These are phyloP conservation scores for Trifolium fragiferum DNA, from an alignment of 306 rosid genomes.

Conservation along the genomic window DNA sequence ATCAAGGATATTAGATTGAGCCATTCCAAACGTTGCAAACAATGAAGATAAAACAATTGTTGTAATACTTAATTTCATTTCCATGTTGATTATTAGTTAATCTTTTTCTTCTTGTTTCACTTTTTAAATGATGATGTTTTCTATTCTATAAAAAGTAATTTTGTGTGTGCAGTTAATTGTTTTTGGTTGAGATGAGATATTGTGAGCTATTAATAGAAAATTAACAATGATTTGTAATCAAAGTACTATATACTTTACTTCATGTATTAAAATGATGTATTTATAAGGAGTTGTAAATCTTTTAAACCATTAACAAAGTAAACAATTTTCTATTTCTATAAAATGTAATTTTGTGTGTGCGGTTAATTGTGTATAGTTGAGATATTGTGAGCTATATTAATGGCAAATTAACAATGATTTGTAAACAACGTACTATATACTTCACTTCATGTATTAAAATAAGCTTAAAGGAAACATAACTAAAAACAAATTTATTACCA, in stretches of 20 bases:
- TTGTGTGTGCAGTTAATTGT: neutral
- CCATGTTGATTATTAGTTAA: neutral
- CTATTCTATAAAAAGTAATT: neutral
- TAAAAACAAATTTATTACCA: neutral
- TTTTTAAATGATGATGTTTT: neutral
- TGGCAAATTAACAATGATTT: conserved; percentile 3
- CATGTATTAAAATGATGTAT: neutral
- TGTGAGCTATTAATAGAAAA: neutral
- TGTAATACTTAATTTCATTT: neutral
- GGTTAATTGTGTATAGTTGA: neutral
- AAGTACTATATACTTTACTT: neutral
- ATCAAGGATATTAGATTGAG: conserved; percentile 29
- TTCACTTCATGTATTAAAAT: neutral
- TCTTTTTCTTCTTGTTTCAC: neutral
- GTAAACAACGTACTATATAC: neutral
- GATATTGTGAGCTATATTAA: conserved; percentile 1
- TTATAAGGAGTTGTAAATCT: neutral
- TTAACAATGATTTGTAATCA: conserved; percentile 1
- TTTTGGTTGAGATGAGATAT: neutral
- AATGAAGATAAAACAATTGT: conserved; percentile 15
- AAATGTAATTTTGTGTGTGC: neutral
- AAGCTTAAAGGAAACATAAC: neutral
- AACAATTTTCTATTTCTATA: conserved; percentile 5
- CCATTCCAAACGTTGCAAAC: neutral
- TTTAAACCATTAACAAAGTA: neutral